phyloP scores from a whole-genome alignment of 2,329 filamentous ascomycete species.

The Phialophora tarda region DNA sequence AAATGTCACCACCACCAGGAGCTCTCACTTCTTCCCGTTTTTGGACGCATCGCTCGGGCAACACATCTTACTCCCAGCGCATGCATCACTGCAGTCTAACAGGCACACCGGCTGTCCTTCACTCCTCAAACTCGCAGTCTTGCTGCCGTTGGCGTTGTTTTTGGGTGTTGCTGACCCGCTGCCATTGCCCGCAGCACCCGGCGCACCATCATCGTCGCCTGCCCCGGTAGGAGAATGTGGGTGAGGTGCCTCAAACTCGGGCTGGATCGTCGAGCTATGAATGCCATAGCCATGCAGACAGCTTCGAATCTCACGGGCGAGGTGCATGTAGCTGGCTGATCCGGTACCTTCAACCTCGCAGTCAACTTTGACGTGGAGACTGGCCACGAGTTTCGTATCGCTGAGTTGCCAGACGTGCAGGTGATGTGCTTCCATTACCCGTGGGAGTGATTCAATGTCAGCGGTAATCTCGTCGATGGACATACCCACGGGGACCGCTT shows the following conservation, averaged over 20 bases:
- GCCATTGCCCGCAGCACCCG: conserved; percentile 22
- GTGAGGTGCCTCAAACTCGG: conserved; percentile 65
- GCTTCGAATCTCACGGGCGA: conserved; percentile 79
- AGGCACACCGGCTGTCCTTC: conserved; percentile 50
- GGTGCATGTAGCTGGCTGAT: conserved; percentile 81
- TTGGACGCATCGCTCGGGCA: conserved; percentile 34
- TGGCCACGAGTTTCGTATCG: conserved; percentile 91
- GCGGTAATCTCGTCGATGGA: conserved; percentile 88
- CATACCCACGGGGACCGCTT: conserved; percentile 89
- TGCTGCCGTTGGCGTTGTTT: conserved; percentile 42
- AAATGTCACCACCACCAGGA: neutral
- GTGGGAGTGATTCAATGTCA: conserved; percentile 83
- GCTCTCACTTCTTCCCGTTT: conserved; percentile 30
- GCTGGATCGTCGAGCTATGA: conserved; percentile 96
- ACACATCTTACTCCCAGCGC: conserved; percentile 43
- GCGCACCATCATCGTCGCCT: conserved; percentile 26
- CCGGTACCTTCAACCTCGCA: conserved; percentile 86
- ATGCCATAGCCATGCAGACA: conserved; percentile 96
- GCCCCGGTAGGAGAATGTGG: conserved; percentile 22
- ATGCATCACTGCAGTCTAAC: conserved; percentile 56
- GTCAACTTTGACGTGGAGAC: conserved; percentile 88
- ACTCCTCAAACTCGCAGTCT: conserved; percentile 47
- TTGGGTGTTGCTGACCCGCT: conserved; percentile 17
- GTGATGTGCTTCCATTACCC: conserved; percentile 90
- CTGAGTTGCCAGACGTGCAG: conserved; percentile 97